Evolutionary conservation across 1,284 basidiomycete genomes (phyloP).

Genomic region (Ceratobasidium sp.): DNA sequence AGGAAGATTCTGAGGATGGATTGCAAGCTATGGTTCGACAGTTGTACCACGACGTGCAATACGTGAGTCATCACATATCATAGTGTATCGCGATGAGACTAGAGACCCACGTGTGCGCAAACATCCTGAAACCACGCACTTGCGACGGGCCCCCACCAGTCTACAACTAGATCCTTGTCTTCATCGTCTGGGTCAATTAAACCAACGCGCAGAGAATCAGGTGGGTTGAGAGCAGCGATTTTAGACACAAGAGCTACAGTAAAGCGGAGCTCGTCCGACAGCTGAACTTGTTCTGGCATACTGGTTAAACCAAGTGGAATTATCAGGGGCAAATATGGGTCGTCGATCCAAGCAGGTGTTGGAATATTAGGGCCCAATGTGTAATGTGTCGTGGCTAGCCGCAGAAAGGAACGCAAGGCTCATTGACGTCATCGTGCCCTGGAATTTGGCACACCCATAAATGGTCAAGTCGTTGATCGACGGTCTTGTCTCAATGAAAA

Average conservation of each 20-base stretch:
- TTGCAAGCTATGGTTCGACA: neutral
- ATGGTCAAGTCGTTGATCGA: too few relatives aligned
- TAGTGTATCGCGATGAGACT: neutral
- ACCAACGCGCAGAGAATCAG: neutral
- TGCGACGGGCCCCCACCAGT: neutral
- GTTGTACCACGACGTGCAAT: neutral
- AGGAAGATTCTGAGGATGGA: conserved; percentile 14
- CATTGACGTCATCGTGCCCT: conserved; percentile 14
- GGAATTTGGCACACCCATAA: neutral
- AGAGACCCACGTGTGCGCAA: conserved; percentile 4
- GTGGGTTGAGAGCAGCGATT: neutral
- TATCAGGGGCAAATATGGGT: too few relatives aligned
- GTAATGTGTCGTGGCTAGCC: neutral
- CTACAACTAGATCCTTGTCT: neutral
- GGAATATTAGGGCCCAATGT: too few relatives aligned
- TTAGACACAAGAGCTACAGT: conserved; percentile 23
- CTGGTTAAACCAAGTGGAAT: neutral
- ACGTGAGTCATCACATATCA: neutral
- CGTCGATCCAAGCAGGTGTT: too few relatives aligned
- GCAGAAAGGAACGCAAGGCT: neutral
- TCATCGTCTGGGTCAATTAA: neutral
- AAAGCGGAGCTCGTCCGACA: conserved; percentile 26
- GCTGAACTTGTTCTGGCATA: neutral
- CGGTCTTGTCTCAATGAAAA: too few relatives aligned
- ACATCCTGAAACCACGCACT: conserved; percentile 11